Evolutionary conservation across 495 filamentous ascomycete genomes (phyloP), one percentile per base, ranked within the genome.

Genomic region (Xylaria cubensis): DNA sequence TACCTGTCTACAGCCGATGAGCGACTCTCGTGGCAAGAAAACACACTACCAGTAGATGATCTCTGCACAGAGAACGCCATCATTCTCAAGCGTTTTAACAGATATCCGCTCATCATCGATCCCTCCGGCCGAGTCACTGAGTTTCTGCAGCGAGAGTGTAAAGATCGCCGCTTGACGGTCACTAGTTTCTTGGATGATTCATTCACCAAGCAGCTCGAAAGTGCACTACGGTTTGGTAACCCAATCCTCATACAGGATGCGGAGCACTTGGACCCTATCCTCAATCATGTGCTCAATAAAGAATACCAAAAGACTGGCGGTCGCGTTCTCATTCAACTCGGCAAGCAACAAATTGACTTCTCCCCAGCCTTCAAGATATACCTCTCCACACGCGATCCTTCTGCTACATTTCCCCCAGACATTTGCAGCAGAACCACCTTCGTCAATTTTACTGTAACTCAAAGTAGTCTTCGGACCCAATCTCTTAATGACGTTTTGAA

Each of bases 261-360:
- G 4, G 96, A 99, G 82, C 93, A 98, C 78, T 82, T 99, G 66
- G 96, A 99, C 78, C 96, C 96, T 7, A 92, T 99, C 65, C 90
- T 99, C 76, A 99, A 97, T 79, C 97, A 99, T 77, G 95, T 99
- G 59, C 90, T 99, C 80, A 99, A 99, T 84, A 98, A 98, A 81
- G 96, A 99, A 77, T 98, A 99, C 81, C 96, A 99, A 81, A 97
- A 94, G 84, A 99, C 96, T n/a, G 96, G 96, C 69, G 96, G 96
- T 17, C 95, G 96, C 87, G 96, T 99, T 48, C 88, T 99, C 61
- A 98, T 98, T 71, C 96, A 98, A 79, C 91, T 99, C 41, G 96
- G 96, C 75, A 98, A 95, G 81, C 97, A 99, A 82, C 95, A 98
- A 80, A 99, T 99, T 69, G 96, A 99, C 82, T 98, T 99, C 82